These are phyloP conservation scores for Fraxinus nigra DNA, from an alignment of 305 asterid species.

Conservation along the genomic window DNA sequence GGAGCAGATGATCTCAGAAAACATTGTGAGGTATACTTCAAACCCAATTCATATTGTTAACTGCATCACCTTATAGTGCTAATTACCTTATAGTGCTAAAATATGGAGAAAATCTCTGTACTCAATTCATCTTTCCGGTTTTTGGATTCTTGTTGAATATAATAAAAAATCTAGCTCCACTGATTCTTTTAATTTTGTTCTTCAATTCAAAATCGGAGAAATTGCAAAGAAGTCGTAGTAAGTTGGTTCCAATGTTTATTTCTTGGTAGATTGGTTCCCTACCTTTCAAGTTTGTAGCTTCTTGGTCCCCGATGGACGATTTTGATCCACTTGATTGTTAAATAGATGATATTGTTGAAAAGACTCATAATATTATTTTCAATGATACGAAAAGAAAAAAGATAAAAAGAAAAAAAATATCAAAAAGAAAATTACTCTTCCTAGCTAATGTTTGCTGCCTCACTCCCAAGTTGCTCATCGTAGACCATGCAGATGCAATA, in stretches of 20 bases:
- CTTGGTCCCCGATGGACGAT: not conserved
- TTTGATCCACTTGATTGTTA: not conserved
- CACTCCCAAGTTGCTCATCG: not conserved
- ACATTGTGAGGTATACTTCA: slow-evolving; percentile 61
- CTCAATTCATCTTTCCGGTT: not conserved
- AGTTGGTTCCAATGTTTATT: not conserved
- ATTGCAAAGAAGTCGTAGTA: not conserved
- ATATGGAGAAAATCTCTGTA: not conserved
- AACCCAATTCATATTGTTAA: not conserved
- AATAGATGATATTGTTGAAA: not conserved
- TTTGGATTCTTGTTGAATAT: not conserved
- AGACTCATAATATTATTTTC: not conserved
- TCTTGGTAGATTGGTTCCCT: not conserved
- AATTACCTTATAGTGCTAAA: not conserved
- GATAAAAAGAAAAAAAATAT: not conserved
- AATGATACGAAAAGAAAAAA: not conserved
- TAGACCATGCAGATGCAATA: not conserved
- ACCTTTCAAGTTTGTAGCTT: not conserved
- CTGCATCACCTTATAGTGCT: not conserved
- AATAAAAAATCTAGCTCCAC: not conserved
- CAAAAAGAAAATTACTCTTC: not conserved
- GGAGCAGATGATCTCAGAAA: slow-evolving; percentile 78
- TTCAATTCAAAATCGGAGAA: not conserved
- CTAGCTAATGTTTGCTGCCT: not conserved
- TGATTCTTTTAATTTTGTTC: not conserved